phyloP scores from a whole-genome alignment of 2,329 filamentous ascomycete species.

The Cladobotryum mycophilum region DNA sequence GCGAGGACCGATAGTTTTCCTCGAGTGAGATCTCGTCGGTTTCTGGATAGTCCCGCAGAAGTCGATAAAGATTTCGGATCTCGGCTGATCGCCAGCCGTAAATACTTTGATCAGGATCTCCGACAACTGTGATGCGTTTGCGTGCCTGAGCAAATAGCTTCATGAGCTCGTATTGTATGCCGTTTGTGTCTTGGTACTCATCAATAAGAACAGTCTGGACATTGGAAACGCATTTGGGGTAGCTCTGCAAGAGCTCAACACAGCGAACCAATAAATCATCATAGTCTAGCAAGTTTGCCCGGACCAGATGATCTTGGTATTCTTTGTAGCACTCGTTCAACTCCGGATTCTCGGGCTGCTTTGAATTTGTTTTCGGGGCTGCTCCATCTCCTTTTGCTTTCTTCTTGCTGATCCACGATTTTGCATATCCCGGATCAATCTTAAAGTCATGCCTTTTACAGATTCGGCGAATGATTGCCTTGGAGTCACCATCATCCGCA shows the following conservation, averaged over 20 bases:
- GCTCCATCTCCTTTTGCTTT: conserved; percentile 52
- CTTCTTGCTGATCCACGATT: conserved; percentile 66
- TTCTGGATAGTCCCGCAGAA: conserved; percentile 69
- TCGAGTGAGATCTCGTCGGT: conserved; percentile 81
- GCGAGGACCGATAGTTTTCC: conserved; percentile 91
- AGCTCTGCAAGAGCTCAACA: conserved; percentile 65
- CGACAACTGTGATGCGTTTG: conserved; percentile 84
- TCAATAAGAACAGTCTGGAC: conserved; percentile 90
- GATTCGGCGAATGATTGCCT: conserved; percentile 74
- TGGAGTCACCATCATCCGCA: conserved; percentile 75
- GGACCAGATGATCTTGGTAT: conserved; percentile 69
- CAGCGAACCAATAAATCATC: conserved; percentile 86
- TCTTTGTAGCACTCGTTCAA: conserved; percentile 63
- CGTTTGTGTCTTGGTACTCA: conserved; percentile 96
- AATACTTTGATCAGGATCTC: conserved; percentile 95
- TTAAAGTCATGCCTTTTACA: conserved; percentile 64
- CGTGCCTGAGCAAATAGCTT: conserved; percentile 68
- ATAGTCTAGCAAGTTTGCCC: conserved; percentile 83
- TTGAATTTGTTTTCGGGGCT: conserved; percentile 32
- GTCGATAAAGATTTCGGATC: conserved; percentile 75
- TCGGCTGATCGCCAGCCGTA: conserved; percentile 95
- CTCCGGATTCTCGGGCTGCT: conserved; percentile 43
- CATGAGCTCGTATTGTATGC: conserved; percentile 93
- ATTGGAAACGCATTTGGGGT: conserved; percentile 79
- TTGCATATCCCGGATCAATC: conserved; percentile 65